Evolutionary conservation across 2,329 filamentous ascomycete genomes (phyloP).

Genomic region (Pyrenochaeta sp.): DNA sequence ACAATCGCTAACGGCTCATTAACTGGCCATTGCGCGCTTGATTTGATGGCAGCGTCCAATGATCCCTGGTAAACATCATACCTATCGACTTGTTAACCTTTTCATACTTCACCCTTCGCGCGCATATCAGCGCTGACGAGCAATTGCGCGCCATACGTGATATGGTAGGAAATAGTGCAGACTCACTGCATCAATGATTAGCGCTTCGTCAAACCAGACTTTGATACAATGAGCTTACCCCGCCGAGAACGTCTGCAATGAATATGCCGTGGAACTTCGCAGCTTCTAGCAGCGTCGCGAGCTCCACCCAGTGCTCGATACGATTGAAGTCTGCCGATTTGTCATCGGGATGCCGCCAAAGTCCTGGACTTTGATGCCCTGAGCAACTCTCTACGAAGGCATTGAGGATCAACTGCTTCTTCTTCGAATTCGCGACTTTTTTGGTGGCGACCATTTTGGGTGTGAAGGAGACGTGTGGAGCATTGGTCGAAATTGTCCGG

Average conservation of each 20-base stretch:
- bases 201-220: too few species aligned
- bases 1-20: constrained; percentile 71
- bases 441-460: neutral
- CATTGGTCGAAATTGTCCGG: neutral
- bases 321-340: constrained; percentile 63
- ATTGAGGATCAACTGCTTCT: constrained; percentile 50
- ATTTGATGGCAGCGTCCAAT: constrained; percentile 65
- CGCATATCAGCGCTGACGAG: too few species aligned
- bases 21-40: constrained; percentile 72
- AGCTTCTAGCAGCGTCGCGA: constrained; percentile 46
- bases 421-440: constrained; percentile 6
- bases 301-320: constrained; percentile 43
- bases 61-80: constrained; percentile 74
- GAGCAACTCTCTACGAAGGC: constrained; percentile 51
- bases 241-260: constrained; percentile 55
- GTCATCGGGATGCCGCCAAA: constrained; percentile 71
- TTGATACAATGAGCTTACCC: too few species aligned
- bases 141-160: too few species aligned
- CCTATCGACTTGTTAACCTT: too few species aligned
- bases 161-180: too few species aligned
- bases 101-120: too few species aligned
- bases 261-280: constrained; percentile 50
- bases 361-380: constrained; percentile 56
- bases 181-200: too few species aligned
- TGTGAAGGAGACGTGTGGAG: neutral